phyloP scores from a whole-genome alignment of 495 filamentous ascomycete species.

The Penicillium cinerascens region DNA sequence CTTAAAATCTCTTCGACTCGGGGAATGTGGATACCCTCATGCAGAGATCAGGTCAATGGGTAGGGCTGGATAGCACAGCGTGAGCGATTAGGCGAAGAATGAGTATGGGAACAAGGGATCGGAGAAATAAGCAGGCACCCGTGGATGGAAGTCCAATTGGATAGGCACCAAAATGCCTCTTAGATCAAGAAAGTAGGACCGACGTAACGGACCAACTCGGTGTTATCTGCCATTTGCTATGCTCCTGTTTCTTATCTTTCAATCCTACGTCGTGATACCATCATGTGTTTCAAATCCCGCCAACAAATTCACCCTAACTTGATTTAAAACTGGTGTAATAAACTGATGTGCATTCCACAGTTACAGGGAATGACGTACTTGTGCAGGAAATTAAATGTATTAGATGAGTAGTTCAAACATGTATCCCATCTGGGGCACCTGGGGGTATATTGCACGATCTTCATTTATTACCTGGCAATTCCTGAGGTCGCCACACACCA shows the following conservation, averaged over 20 bases:
- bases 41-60: background rate
- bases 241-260: no score
- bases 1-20: background rate
- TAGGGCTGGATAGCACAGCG: background rate
- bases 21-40: background rate
- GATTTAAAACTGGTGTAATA: background rate
- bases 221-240: background rate
- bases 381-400: background rate
- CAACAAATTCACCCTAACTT: no score
- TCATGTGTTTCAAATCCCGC: no score
- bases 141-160: background rate
- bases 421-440: no score
- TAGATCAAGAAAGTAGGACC: background rate
- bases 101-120: background rate
- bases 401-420: no score
- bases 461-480: slow-evolving; percentile 4
- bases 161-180: no score
- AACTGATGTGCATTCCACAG: background rate
- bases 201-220: background rate
- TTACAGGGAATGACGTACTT: background rate
- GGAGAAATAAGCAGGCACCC: background rate
- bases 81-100: background rate
- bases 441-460: background rate
- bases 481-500: background rate
- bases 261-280: background rate